Evolutionary conservation across 331 rosid species (phyloP).

Genomic region (Malus hybrid): DNA sequence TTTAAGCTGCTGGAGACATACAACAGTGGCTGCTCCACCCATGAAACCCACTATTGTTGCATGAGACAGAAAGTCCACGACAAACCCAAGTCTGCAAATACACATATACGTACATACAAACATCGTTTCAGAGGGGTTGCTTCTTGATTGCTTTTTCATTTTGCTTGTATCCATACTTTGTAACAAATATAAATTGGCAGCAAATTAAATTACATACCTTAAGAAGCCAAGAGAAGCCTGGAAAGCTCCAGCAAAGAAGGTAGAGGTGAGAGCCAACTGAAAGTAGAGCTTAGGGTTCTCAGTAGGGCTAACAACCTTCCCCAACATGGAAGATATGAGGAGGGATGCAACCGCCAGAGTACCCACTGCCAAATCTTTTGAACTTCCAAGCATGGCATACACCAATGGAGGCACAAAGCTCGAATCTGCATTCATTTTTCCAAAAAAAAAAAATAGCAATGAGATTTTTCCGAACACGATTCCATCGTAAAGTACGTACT

Average conservation of each 20-base stretch:
- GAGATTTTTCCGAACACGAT: background rate
- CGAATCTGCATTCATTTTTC: constrained; percentile 22
- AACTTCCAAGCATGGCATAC: constrained; percentile 45
- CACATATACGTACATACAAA: background rate
- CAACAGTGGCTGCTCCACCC: constrained; percentile 57
- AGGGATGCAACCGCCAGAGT: constrained; percentile 40
- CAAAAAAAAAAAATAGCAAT: background rate
- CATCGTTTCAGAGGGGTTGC: background rate
- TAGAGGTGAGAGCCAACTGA: constrained; percentile 37
- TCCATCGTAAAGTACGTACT: background rate
- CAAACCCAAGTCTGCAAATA: constrained; percentile 37
- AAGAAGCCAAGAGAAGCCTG: constrained; percentile 39
- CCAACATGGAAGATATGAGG: constrained; percentile 27
- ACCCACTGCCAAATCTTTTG: constrained; percentile 42
- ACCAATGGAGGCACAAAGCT: constrained; percentile 49
- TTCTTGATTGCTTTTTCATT: background rate
- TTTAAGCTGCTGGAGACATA: constrained; percentile 54
- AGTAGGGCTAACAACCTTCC: constrained; percentile 26
- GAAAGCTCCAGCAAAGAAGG: constrained; percentile 36
- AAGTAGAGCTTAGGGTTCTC: constrained; percentile 30
- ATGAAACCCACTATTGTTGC: constrained; percentile 58
- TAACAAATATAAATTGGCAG: background rate
- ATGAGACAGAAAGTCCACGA: constrained; percentile 52
- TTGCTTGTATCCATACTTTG: background rate
- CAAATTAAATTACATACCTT: constrained; percentile 17